Percentiles rank a stretch among this genome's conserved stretches.
These are phyloP conservation scores for Suillus tomentosus DNA, from an alignment of 768 basidiomycete genomes.

Conservation along the genomic window DNA sequence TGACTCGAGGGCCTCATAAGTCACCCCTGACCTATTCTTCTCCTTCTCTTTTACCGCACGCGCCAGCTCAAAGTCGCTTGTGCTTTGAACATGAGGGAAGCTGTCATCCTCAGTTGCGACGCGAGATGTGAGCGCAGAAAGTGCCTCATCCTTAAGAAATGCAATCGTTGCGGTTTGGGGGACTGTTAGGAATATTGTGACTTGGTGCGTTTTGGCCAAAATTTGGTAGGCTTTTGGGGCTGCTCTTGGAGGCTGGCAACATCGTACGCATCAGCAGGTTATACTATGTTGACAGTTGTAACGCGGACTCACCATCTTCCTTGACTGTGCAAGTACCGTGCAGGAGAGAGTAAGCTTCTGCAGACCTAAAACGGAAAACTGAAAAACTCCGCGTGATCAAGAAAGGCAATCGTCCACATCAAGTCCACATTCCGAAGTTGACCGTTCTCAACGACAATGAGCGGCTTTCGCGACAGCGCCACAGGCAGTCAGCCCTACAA, in stretches of 20 bases:
- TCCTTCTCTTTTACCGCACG: slow-evolving; percentile 54
- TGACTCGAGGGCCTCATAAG: slow-evolving; percentile 52
- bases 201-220: slow-evolving; percentile 72
- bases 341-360: background rate
- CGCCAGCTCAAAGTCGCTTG: slow-evolving; percentile 66
- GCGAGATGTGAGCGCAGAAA: slow-evolving; percentile 59
- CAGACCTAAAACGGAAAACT: slow-evolving; percentile 5
- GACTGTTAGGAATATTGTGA: slow-evolving; percentile 62
- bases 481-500: slow-evolving; percentile 52
- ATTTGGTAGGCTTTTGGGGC: slow-evolving; percentile 68
- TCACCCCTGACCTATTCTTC: slow-evolving; percentile 37
- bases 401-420: slow-evolving; percentile 14
- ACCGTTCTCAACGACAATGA: slow-evolving; percentile 44
- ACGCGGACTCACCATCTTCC: background rate
- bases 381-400: slow-evolving; percentile 29
- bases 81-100: slow-evolving; percentile 38
- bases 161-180: slow-evolving; percentile 55
- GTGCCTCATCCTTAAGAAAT: slow-evolving; percentile 61
- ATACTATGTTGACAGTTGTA: background rate
- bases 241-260: slow-evolving; percentile 49
- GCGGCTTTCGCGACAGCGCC: slow-evolving; percentile 51
- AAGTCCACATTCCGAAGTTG: slow-evolving; percentile 21
- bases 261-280: background rate
- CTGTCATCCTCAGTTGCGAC: slow-evolving; percentile 37
- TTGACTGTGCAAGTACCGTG: background rate